These are phyloP conservation scores for Fusarium pininemorale DNA, from an alignment of 2,329 filamentous ascomycete genomes.

Conservation along the genomic window DNA sequence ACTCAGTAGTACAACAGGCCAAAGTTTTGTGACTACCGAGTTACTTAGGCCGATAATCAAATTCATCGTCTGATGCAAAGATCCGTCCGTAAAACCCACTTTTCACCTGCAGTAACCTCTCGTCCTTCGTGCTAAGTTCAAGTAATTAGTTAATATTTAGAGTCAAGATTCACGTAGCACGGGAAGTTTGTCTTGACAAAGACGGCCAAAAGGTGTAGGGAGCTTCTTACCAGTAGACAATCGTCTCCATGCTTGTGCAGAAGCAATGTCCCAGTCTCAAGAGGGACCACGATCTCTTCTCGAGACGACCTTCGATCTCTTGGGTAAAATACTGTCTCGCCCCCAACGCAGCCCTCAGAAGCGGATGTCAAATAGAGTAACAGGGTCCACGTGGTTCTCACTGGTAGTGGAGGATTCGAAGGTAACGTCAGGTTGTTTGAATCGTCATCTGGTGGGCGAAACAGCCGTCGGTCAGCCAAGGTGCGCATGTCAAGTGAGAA, in stretches of 20 bases:
- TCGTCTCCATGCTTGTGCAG: slow-evolving; percentile 90
- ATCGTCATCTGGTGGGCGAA: slow-evolving; percentile 75
- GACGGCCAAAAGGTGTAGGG: background rate
- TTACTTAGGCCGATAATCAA: background rate
- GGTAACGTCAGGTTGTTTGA: slow-evolving; percentile 75
- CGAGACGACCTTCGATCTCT: slow-evolving; percentile 65
- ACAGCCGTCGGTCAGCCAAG: slow-evolving; percentile 7
- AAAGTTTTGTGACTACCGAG: background rate
- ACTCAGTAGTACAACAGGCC: background rate
- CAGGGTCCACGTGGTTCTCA: slow-evolving; percentile 85
- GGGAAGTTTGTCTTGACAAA: too few species aligned
- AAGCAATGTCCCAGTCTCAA: slow-evolving; percentile 86
- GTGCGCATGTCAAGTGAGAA: background rate
- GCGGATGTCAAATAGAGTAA: slow-evolving; percentile 85
- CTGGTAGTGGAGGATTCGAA: slow-evolving; percentile 42
- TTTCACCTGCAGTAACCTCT: slow-evolving; percentile 82
- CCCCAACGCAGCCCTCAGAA: slow-evolving; percentile 79
- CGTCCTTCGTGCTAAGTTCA: slow-evolving; percentile 76
- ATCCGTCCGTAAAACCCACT: slow-evolving; percentile 91
- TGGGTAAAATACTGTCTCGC: slow-evolving; percentile 92
- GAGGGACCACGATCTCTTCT: slow-evolving; percentile 75
- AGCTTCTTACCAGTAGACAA: slow-evolving; percentile 74
- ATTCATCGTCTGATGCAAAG: slow-evolving; percentile 69
- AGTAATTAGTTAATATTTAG: slow-evolving; percentile 3
- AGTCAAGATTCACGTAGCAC: background rate